Percentiles rank a stretch among this genome's conserved stretches.
Conservation (phyloP, 805 yeast species). For the Tetrapisispora arboricola region DNA sequence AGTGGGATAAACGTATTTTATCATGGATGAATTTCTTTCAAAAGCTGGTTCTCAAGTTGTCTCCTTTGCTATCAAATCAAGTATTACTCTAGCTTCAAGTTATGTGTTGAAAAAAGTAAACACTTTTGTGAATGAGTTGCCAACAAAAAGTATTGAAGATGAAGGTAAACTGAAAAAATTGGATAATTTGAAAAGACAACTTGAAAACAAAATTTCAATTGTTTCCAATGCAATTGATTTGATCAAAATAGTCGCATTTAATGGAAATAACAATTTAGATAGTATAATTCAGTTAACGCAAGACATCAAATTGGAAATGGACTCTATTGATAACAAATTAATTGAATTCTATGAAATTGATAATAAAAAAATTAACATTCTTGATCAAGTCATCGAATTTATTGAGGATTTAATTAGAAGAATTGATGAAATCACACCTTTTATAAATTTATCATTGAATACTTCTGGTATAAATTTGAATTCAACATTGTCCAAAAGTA, state of each 20-base stretch:
- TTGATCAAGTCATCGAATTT: constrained; percentile 36
- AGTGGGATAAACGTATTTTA: too few relatives aligned
- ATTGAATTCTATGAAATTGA: constrained; percentile 29
- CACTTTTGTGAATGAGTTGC: constrained; percentile 33
- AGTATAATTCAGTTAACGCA: constrained; percentile 44
- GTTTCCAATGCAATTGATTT: constrained; percentile 59
- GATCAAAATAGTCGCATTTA: constrained; percentile 49
- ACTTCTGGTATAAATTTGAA: constrained; percentile 58
- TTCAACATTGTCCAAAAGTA: constrained; percentile 38
- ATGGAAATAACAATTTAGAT: constrained; percentile 50
- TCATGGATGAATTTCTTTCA: constrained; percentile 34
- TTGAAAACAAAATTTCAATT: constrained; percentile 50
- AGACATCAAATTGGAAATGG: constrained; percentile 48
- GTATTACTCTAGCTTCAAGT: constrained; percentile 62
- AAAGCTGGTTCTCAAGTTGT: constrained; percentile 70
- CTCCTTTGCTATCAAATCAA: constrained; percentile 69
- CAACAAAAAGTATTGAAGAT: constrained; percentile 30
- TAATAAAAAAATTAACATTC: constrained; percentile 10
- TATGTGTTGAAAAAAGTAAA: constrained; percentile 61
- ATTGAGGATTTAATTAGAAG: constrained; percentile 39
- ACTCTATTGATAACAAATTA: constrained; percentile 43
- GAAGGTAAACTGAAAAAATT: constrained; percentile 29
- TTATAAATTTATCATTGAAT: constrained; percentile 52
- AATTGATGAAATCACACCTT: constrained; percentile 61
- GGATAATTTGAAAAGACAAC: constrained; percentile 32